Evolutionary conservation across 148 eudicot genomes (phyloP).

Genomic region (Linanthus parryae): DNA sequence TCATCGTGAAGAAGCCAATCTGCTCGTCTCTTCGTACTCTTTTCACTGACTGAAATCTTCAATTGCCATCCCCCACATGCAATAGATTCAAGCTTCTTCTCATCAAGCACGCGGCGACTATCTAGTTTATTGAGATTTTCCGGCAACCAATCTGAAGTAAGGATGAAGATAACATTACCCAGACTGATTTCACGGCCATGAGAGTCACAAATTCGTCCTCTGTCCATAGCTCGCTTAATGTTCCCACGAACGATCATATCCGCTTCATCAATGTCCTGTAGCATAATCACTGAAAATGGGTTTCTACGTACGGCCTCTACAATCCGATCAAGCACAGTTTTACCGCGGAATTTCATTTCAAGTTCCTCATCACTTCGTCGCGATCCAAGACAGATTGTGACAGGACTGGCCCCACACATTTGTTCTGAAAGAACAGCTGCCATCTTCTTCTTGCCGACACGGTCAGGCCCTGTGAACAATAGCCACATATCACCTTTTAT

Average conservation of each 20-base stretch:
- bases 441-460: slow-evolving; percentile 84
- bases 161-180: slow-evolving; percentile 67
- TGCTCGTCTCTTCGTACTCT: slow-evolving; percentile 44
- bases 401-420: slow-evolving; percentile 43
- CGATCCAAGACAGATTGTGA: slow-evolving; percentile 56
- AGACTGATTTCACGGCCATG: slow-evolving; percentile 90
- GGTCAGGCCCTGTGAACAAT: slow-evolving; percentile 76
- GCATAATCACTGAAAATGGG: slow-evolving; percentile 77
- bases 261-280: slow-evolving; percentile 81
- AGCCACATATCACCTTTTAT: slow-evolving; percentile 81
- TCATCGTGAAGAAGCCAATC: slow-evolving; percentile 45
- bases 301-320: slow-evolving; percentile 73
- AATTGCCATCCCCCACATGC: slow-evolving; percentile 73
- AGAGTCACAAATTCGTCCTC: slow-evolving; percentile 77
- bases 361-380: slow-evolving; percentile 57
- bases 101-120: slow-evolving; percentile 32
- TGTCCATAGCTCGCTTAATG: slow-evolving; percentile 81
- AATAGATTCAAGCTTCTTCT: slow-evolving; percentile 43
- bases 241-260: slow-evolving; percentile 58
- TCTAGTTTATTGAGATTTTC: slow-evolving; percentile 15
- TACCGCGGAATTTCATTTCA: slow-evolving; percentile 66
- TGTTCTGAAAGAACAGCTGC: slow-evolving; percentile 74
- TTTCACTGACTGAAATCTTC: slow-evolving; percentile 44
- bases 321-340: slow-evolving; percentile 67
- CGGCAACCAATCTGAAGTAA: slow-evolving; percentile 55